phyloP scores from a whole-genome alignment of 192 early-diverging fungal species.

The Geosiphon pyriformis region DNA sequence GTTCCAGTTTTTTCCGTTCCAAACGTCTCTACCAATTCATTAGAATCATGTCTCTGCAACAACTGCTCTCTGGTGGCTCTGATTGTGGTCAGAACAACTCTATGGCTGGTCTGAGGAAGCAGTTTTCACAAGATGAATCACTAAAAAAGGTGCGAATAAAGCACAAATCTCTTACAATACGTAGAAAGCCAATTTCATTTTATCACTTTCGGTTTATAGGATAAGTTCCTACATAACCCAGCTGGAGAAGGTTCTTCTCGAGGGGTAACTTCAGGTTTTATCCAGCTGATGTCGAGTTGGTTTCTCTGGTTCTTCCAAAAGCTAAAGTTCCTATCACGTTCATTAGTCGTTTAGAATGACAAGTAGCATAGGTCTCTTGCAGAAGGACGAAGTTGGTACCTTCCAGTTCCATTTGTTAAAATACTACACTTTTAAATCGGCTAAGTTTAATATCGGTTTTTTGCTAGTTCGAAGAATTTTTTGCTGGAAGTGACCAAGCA shows the following conservation, averaged over 20 bases:
- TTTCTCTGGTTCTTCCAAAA: neutral
- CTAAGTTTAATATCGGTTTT: neutral
- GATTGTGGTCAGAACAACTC: conserved; percentile 78
- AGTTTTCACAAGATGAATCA: conserved; percentile 69
- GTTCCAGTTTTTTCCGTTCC: too few relatives aligned
- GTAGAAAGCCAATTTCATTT: neutral
- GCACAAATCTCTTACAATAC: neutral
- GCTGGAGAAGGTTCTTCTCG: conserved; percentile 18
- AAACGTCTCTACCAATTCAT: too few relatives aligned
- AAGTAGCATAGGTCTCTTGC: neutral
- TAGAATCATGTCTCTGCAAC: conserved; percentile 55
- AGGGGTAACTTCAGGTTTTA: conserved; percentile 1
- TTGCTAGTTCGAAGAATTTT: conserved; percentile 59
- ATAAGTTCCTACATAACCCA: neutral
- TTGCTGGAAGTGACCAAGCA: conserved; percentile 11
- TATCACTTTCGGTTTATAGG: conserved; percentile 6
- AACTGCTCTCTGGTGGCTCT: conserved; percentile 57
- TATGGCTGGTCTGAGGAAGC: conserved; percentile 73
- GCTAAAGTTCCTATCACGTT: neutral
- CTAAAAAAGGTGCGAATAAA: conserved; percentile 63
- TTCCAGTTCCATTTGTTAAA: neutral
- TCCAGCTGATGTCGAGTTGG: neutral
- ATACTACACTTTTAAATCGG: neutral
- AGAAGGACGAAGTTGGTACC: neutral
- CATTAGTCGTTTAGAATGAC: conserved; percentile 19